Conservation (phyloP, 768 basidiomycete genomes). For the Termitomyces sp. region DNA sequence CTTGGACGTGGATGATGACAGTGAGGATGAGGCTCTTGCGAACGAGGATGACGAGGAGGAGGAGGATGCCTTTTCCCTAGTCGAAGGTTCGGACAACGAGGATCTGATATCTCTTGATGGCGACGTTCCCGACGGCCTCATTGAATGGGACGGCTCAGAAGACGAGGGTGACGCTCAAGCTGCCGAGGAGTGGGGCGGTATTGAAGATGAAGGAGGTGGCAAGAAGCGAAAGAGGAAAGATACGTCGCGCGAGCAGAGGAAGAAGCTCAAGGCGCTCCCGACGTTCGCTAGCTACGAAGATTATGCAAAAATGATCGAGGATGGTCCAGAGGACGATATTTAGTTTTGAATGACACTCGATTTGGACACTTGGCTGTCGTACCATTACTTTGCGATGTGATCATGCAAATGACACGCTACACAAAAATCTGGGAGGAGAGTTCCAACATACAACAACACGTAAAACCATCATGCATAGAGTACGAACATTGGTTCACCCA, state of each 20-base stretch:
- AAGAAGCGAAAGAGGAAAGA: conserved; percentile 44
- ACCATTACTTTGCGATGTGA: not conserved
- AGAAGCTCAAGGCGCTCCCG: conserved; percentile 64
- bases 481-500: too few species aligned
- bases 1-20: conserved; percentile 25
- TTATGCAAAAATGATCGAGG: conserved; percentile 81
- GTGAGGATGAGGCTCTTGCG: conserved; percentile 16
- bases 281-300: conserved; percentile 88
- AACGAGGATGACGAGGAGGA: conserved; percentile 26
- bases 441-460: too few species aligned
- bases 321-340: conserved; percentile 63
- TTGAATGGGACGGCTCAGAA: conserved; percentile 56
- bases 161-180: conserved; percentile 31
- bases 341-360: conserved; percentile 5
- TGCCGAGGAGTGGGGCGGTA: conserved; percentile 54
- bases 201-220: conserved; percentile 23
- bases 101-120: conserved; percentile 57
- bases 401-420: too few species aligned
- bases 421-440: too few species aligned
- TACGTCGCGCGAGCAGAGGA: conserved; percentile 43
- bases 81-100: conserved; percentile 67
- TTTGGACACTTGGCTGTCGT: not conserved
- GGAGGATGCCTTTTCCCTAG: conserved; percentile 46
- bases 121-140: conserved; percentile 49
- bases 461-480: too few species aligned